Evolutionary conservation across 164 flowering plant species (phyloP).

Genomic region (Chimonanthus salicifolius): DNA sequence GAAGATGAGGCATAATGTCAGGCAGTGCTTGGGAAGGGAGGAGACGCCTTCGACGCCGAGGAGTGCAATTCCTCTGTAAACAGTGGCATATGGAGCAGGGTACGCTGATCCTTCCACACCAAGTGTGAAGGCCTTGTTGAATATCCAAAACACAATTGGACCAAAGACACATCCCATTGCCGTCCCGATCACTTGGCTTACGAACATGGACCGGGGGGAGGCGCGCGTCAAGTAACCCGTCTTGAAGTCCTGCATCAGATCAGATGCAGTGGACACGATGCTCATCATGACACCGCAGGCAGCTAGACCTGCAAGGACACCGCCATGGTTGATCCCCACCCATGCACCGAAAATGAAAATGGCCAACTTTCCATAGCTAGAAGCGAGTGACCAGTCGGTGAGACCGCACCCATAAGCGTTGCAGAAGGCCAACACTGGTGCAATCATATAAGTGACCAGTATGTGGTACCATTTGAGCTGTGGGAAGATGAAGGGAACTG

Average conservation of each 20-base stretch:
- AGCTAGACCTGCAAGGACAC: constrained; percentile 53
- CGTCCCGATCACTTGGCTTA: constrained; percentile 52
- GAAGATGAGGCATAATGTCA: constrained; percentile 22
- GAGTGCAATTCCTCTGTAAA: constrained; percentile 45
- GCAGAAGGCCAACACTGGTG: constrained; percentile 50
- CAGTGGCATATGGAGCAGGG: constrained; percentile 39
- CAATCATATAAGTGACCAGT: constrained; percentile 32
- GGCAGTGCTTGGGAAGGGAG: constrained; percentile 40
- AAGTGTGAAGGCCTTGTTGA: constrained; percentile 39
- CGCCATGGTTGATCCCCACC: constrained; percentile 49
- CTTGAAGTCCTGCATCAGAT: constrained; percentile 52
- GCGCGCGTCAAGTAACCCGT: constrained; percentile 54
- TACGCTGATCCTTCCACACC: constrained; percentile 31
- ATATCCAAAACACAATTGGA: constrained; percentile 54
- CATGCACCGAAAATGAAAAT: constrained; percentile 48
- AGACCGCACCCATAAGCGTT: constrained; percentile 58
- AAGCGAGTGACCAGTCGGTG: constrained; percentile 54
- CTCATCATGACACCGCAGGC: constrained; percentile 66
- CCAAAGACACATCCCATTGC: constrained; percentile 52
- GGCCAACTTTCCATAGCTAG: constrained; percentile 53
- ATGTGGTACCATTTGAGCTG: constrained; percentile 45
- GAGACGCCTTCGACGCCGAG: constrained; percentile 41
- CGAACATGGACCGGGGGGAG: constrained; percentile 57
- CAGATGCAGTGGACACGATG: constrained; percentile 52
- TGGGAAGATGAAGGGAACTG: constrained; percentile 42